Base-by-base conservation (phyloP, 225 moss, liverwort and hornwort genomes). In the Sphagnum tenellum region DNA sequence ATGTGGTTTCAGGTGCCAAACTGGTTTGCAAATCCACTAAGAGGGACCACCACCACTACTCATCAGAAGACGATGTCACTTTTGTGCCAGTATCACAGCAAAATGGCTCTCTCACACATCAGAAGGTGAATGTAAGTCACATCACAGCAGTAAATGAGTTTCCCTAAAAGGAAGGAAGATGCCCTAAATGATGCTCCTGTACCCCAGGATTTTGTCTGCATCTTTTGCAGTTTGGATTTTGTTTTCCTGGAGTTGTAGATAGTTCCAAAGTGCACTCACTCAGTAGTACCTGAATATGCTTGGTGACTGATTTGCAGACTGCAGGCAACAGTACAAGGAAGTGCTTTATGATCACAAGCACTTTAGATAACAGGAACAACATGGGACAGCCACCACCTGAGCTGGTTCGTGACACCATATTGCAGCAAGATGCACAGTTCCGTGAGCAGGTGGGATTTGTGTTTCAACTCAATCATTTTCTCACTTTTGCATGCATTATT, bases 381-480 rank as follows among this genome's bases (percentile, higher is more conserved):
- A 67, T 58, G 9, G 67, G 58, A 48, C 67, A 67, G 67, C 67
- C 67, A 49, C 67, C 58, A 0, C 67, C 67, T 5, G 50, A 67
- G 57, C 67, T 14, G 29, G 67, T 59, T 10, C 67, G 67, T 46
- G 3, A 67, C 8, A 67, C 50, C 3, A 50, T 67, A 48, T 48
- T 67, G 49, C 49, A 59, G 48, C 67, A 67, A 58, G 59, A 67
- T 67, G 67, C 67, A 13, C 11, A 44, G 44, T 67, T 67, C 49
- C 57, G 50, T 7, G 67, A 58, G 59, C 67, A 67, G 58, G 67
- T 67, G 53, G 29, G 29, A 29, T 29, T 29, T 29, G 29, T 29
- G 29, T 29, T 29, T 29, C 29, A 29, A 29, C 29, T 29, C 29
- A 29, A 29, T 29, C 29, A 29, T 29, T 29, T 29, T 29, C 29